A percentile compares a stretch with the other conserved stretches of the same genome.
These are phyloP conservation scores for Waltiozyma sp. DNA, from an alignment of 1,139 yeast species.

Conservation along the genomic window DNA sequence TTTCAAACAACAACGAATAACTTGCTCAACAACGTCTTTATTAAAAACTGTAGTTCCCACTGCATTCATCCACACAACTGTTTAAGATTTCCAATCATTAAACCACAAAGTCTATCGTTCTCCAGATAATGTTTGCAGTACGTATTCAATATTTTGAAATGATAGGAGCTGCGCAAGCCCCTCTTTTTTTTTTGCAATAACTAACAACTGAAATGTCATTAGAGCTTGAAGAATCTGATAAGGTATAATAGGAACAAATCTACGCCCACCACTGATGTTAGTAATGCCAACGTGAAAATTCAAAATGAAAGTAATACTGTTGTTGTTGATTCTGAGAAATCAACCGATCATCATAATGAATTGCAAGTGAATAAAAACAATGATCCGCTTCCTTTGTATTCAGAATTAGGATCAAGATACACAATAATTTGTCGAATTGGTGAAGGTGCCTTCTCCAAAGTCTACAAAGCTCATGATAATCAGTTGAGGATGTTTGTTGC, in stretches of 20 bases:
- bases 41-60: not conserved
- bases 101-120: too few relatives aligned
- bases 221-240: constrained; percentile 13
- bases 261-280: not conserved
- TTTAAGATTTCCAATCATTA: too few relatives aligned
- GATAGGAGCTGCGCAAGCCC: too few relatives aligned
- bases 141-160: too few relatives aligned
- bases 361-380: not conserved
- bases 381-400: constrained; percentile 6
- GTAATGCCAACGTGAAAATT: not conserved
- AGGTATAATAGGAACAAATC: constrained; percentile 2
- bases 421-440: constrained; percentile 35
- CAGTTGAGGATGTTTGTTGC: constrained; percentile 35
- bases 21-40: too few relatives aligned
- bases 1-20: too few relatives aligned
- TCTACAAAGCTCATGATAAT: constrained; percentile 47
- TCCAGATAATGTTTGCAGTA: not conserved
- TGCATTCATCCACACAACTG: too few relatives aligned
- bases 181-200: too few relatives aligned
- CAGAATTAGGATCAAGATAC: constrained; percentile 17
- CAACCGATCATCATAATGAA: not conserved
- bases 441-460: constrained; percentile 88
- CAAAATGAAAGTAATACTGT: constrained; percentile 2
- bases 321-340: constrained; percentile 2
- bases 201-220: not conserved